phyloP scores from a whole-genome alignment of 768 basidiomycete genomes.

The Naganishia kalamii region DNA sequence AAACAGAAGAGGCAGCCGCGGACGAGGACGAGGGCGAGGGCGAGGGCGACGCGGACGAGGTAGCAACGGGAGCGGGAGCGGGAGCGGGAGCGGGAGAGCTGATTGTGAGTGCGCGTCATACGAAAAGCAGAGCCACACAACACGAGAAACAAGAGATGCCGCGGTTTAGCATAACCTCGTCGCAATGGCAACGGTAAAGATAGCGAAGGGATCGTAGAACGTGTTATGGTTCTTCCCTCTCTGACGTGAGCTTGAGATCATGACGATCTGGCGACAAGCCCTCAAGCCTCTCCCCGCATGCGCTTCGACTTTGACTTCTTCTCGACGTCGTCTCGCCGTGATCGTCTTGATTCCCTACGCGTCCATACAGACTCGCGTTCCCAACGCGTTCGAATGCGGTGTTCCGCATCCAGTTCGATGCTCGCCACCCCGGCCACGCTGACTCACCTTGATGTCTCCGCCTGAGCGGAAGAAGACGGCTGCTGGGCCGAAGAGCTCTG shows the following conservation, averaged over 20 bases:
- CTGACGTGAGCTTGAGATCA: too few relatives aligned
- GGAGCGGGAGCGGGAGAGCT: not conserved
- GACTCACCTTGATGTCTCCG: not conserved
- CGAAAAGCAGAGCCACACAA: not conserved
- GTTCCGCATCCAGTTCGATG: not conserved
- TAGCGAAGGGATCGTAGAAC: not conserved
- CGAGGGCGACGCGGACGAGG: constrained; percentile 1
- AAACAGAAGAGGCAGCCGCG: not conserved
- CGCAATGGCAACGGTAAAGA: not conserved
- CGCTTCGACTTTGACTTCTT: too few relatives aligned
- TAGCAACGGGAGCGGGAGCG: constrained; percentile 8
- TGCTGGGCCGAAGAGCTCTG: not conserved
- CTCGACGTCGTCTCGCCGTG: too few relatives aligned
- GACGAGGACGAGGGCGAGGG: not conserved
- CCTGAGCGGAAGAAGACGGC: not conserved
- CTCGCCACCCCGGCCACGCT: not conserved
- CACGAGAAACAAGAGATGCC: not conserved
- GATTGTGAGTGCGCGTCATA: not conserved
- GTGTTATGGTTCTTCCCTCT: too few relatives aligned
- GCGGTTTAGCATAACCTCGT: not conserved
- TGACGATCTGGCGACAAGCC: too few relatives aligned
- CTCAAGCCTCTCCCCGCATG: too few relatives aligned
- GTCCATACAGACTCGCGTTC: not conserved
- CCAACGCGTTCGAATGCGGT: not conserved
- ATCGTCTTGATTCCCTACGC: too few relatives aligned